Evolutionary conservation across 768 basidiomycete genomes (phyloP), one percentile per base, ranked within the genome.

Genomic region (Calocybe indica): DNA sequence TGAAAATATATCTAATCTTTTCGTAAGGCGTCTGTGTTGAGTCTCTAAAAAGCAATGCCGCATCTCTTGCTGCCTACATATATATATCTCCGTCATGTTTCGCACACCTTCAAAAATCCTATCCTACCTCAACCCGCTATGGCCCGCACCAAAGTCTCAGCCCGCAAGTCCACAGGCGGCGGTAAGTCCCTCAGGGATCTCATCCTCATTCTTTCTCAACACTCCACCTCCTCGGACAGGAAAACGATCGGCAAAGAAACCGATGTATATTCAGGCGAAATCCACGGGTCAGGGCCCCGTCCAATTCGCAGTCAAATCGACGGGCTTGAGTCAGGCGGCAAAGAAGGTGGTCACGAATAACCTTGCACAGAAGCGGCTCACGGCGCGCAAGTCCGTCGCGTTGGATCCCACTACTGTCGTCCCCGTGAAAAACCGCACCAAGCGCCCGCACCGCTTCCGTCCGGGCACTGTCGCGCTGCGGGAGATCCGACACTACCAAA

Each of bases 91-190:
- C n/a, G 22, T 22, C 22, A 22, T 22, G 22, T 22, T 22, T 22
- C 22, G 22, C n/a, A n/a, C n/a, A n/a, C n/a, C n/a, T n/a, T n/a
- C 42, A 37, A 4, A 11, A 37, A 11, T 11, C 69, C 74, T 63
- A 51, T n/a, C 2, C 29, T 29, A 30, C 11, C 14, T 14, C 15
- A 13, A 48, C 8, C 29, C 1, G 22, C 6, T 14, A 43, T 43
- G 42, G 42, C 42, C 5, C 42, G 42, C 30, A 43, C 42, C 22
- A 43, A 43, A 15, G 1, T 5, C 13, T 15, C 12, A 8, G 40
- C 40, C 6, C 40, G 13, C 39, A 8, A 41, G 6, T 41, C 40
- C 12, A 14, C 40, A 5, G 40, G 40, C 7, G 40, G 40, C 7
- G 36, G 36, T 37, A 37, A 37, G 11, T 37, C 14, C 36, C 14